Evolutionary conservation across 371 early-diverging fungal genomes (phyloP).

Genomic region (Dichotomocladium elegans): DNA sequence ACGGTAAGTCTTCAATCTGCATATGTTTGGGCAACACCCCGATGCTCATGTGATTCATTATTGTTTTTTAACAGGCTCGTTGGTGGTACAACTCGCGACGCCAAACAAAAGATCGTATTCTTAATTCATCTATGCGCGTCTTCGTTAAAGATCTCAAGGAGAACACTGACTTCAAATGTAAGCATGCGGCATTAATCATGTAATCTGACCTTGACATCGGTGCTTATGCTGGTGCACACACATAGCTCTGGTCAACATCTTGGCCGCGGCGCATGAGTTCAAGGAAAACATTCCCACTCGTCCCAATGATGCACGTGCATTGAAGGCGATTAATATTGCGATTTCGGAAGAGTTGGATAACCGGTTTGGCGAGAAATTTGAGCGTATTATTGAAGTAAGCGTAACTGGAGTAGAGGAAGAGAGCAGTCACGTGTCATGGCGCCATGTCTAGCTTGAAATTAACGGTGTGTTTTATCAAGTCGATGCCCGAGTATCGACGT

Average conservation of each 20-base stretch:
- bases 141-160: conserved; percentile 91
- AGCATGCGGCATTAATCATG: not conserved
- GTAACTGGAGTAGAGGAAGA: not conserved
- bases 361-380: conserved; percentile 56
- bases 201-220: not conserved
- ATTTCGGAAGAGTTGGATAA: conserved; percentile 61
- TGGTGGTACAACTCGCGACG: conserved; percentile 95
- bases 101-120: conserved; percentile 85
- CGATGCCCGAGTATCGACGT: conserved; percentile 44
- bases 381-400: conserved; percentile 21
- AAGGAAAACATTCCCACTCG: conserved; percentile 51
- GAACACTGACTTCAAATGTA: conserved; percentile 48
- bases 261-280: conserved; percentile 73
- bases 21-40: not conserved
- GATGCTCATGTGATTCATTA: too few relatives aligned
- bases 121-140: conserved; percentile 83
- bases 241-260: conserved; percentile 58
- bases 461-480: conserved; percentile 5
- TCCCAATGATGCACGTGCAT: conserved; percentile 47
- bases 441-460: too few relatives aligned
- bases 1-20: conserved; percentile 47
- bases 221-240: too few relatives aligned
- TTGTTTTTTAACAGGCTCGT: conserved; percentile 55
- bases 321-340: conserved; percentile 46
- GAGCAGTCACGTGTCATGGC: not conserved